Percentiles rank a stretch among this genome's conserved stretches.
phyloP scores from a whole-genome alignment of 345 rosid genomes.

The Pelargonium nanum region DNA sequence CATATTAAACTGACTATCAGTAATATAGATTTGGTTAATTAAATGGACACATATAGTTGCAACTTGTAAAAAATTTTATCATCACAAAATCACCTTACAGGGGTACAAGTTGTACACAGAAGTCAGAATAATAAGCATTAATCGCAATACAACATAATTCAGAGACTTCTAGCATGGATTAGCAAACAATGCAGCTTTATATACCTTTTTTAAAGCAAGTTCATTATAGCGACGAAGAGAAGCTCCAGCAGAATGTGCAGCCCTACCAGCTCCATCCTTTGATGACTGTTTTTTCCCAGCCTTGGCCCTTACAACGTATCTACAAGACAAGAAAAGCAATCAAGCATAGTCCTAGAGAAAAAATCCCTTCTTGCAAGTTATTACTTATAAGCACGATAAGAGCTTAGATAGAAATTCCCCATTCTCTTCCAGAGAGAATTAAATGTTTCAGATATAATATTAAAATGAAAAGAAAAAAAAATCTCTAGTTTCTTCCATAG shows the following conservation, averaged over 20 bases:
- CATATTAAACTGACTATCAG: no score
- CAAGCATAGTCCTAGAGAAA: constrained; percentile 1
- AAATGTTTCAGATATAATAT: background rate
- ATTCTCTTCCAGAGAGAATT: background rate
- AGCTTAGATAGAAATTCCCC: no score
- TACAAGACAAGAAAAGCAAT: constrained; percentile 20
- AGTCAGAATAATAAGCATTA: background rate
- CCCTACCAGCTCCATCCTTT: constrained; percentile 76
- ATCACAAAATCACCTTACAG: no score
- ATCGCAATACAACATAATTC: background rate
- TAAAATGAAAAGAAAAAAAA: no score
- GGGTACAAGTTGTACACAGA: no score
- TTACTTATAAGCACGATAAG: no score
- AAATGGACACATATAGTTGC: no score
- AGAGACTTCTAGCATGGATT: background rate
- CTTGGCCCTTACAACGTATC: constrained; percentile 96
- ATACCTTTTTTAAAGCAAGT: constrained; percentile 87
- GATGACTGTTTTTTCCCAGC: constrained; percentile 95
- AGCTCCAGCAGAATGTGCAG: constrained; percentile 91
- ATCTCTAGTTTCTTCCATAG: background rate
- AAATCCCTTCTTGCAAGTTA: background rate
- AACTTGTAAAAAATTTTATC: no score
- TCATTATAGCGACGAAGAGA: constrained; percentile 92
- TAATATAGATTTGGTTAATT: no score
- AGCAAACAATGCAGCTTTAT: background rate